Conservation (phyloP, 352 stramenopile species). For the Phytophthora syringae region DNA sequence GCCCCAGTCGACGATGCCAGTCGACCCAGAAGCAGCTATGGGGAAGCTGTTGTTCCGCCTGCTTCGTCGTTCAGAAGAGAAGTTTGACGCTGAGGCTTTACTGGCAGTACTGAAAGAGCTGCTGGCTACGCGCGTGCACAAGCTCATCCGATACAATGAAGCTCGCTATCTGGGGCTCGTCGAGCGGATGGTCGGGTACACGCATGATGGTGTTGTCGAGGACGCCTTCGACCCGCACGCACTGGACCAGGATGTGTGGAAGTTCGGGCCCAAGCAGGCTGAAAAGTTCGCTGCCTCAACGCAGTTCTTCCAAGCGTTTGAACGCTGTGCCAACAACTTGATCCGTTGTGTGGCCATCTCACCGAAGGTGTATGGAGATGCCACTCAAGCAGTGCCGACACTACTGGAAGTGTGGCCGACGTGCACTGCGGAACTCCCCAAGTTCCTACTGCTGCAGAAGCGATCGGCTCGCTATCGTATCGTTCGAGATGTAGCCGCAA, state of each 20-base stretch:
- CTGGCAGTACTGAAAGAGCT: slow-evolving; percentile 59
- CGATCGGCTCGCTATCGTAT: slow-evolving; percentile 58
- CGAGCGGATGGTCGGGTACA: slow-evolving; percentile 59
- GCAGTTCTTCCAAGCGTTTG: slow-evolving; percentile 38
- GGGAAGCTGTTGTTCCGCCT: slow-evolving; percentile 67
- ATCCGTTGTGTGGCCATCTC: slow-evolving; percentile 34
- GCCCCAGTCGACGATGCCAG: slow-evolving; percentile 18
- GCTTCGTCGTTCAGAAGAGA: slow-evolving; percentile 38
- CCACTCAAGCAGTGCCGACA: slow-evolving; percentile 8
- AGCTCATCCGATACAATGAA: slow-evolving; percentile 65
- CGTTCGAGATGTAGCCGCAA: slow-evolving; percentile 19
- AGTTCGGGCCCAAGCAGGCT: slow-evolving; percentile 35
- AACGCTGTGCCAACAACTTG: slow-evolving; percentile 39
- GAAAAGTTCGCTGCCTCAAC: slow-evolving; percentile 21
- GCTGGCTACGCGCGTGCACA: slow-evolving; percentile 52
- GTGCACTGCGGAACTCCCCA: slow-evolving; percentile 49
- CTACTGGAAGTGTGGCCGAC: slow-evolving; percentile 59
- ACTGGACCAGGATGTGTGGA: slow-evolving; percentile 40
- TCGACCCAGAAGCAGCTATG: slow-evolving; percentile 54
- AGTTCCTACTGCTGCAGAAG: slow-evolving; percentile 68
- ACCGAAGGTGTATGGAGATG: slow-evolving; percentile 7
- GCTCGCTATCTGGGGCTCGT: slow-evolving; percentile 44
- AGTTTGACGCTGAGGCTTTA: slow-evolving; percentile 12
- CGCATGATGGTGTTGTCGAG: slow-evolving; percentile 39
- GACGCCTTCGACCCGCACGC: slow-evolving; percentile 47